Evolutionary conservation across 2,329 filamentous ascomycete genomes (phyloP).

Genomic region (Aspergillus sp.): DNA sequence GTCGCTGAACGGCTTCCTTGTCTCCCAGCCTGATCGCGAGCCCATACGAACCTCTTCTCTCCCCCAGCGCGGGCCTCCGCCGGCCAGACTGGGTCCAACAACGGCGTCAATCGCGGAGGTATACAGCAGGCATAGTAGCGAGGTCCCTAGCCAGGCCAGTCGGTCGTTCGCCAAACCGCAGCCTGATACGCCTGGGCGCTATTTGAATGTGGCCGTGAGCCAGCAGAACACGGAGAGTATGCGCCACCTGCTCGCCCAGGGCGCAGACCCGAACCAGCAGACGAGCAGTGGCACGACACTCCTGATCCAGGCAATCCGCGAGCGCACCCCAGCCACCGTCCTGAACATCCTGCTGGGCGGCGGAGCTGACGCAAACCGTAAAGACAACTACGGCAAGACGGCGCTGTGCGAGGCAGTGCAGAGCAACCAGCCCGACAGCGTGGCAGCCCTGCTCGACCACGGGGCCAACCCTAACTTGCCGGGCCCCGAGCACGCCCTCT

Average conservation of each 20-base stretch:
- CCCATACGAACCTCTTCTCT: too few species aligned
- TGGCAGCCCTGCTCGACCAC: slow-evolving; percentile 55
- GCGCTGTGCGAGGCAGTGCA: slow-evolving; percentile 64
- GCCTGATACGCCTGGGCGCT: too few species aligned
- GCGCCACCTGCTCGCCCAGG: slow-evolving; percentile 49
- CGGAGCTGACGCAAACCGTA: slow-evolving; percentile 58
- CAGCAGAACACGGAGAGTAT: slow-evolving; percentile 55
- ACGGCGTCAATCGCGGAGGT: neutral
- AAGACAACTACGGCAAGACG: slow-evolving; percentile 63
- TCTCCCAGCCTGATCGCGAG: slow-evolving; percentile 1
- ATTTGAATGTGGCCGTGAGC: slow-evolving; percentile 41
- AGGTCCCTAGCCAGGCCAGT: too few species aligned
- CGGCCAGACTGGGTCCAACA: slow-evolving; percentile 16
- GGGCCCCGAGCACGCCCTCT: slow-evolving; percentile 67
- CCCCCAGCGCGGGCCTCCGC: too few species aligned
- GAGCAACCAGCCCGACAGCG: slow-evolving; percentile 56
- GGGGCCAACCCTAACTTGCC: slow-evolving; percentile 68
- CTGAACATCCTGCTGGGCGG: slow-evolving; percentile 62
- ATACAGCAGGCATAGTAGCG: neutral
- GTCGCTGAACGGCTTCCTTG: slow-evolving; percentile 24
- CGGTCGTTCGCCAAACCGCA: too few species aligned
- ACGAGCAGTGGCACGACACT: slow-evolving; percentile 60
- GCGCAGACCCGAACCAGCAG: slow-evolving; percentile 49
- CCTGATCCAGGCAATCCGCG: slow-evolving; percentile 61
- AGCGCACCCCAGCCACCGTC: slow-evolving; percentile 55